A percentile compares a stretch with the other conserved stretches of the same genome.
phyloP scores from a whole-genome alignment of 192 early-diverging fungal genomes.

The Backusella circina region DNA sequence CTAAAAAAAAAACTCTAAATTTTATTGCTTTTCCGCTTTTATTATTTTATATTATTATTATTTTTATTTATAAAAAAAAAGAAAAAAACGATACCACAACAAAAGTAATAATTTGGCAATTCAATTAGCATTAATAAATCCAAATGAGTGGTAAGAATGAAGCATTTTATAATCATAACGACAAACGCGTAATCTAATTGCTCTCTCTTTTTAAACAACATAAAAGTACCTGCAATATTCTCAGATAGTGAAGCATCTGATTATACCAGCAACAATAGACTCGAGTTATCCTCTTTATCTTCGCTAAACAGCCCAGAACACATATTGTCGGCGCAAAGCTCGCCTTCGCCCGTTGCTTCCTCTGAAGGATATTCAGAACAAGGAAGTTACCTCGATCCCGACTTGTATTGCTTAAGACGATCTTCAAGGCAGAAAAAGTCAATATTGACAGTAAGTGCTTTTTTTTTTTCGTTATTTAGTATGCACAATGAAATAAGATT shows the following conservation, averaged over 20 bases:
- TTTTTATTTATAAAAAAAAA: too few relatives aligned
- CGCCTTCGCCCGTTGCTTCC: background rate
- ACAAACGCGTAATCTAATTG: constrained; percentile 3
- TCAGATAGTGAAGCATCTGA: constrained; percentile 2
- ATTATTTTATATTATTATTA: background rate
- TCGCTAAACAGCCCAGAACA: background rate
- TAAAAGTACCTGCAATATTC: background rate
- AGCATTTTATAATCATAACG: background rate
- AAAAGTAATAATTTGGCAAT: background rate
- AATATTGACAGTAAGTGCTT: background rate
- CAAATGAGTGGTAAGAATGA: background rate
- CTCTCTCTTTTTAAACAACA: background rate
- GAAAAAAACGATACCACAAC: background rate
- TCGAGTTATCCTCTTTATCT: background rate
- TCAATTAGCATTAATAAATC: background rate
- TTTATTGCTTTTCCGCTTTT: background rate
- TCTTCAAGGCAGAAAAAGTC: constrained; percentile 28
- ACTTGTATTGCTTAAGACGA: constrained; percentile 61
- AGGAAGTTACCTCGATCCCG: constrained; percentile 45
- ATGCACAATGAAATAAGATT: background rate
- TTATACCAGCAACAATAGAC: background rate
- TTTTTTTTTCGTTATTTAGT: background rate
- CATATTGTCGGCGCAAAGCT: background rate
- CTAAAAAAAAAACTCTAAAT: background rate
- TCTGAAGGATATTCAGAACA: background rate